Evolutionary conservation across 129 eudicot species (phyloP).

Genomic region (Helianthus tuberosus): DNA sequence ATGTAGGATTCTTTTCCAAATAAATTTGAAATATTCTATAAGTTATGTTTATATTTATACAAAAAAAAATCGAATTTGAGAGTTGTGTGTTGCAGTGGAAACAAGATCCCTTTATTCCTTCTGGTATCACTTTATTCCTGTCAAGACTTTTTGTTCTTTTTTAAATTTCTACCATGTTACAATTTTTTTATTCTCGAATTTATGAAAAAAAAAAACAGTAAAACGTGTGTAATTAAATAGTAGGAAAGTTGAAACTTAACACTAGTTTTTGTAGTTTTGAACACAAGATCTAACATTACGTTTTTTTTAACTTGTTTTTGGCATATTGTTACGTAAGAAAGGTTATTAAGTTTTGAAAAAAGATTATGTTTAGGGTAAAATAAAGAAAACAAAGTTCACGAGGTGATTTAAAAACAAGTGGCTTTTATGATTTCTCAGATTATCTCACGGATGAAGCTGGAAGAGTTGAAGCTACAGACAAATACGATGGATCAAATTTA

Average conservation of each 20-base stretch:
- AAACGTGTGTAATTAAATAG: constrained; percentile 29
- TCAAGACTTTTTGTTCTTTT: background rate
- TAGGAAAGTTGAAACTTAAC: constrained; percentile 32
- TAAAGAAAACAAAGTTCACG: too few relatives aligned
- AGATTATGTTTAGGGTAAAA: background rate
- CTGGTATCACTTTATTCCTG: constrained; percentile 32
- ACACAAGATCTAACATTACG: constrained; percentile 1
- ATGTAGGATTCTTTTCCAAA: background rate
- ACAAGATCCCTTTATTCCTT: constrained; percentile 33
- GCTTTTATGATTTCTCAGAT: too few relatives aligned
- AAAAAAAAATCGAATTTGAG: background rate
- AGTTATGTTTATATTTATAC: background rate
- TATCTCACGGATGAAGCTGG: too few relatives aligned
- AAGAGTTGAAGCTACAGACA: too few relatives aligned
- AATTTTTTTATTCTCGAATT: background rate
- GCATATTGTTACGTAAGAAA: background rate
- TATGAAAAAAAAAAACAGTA: background rate
- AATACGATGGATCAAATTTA: too few relatives aligned
- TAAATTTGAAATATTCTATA: background rate
- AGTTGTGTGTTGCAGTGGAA: constrained; percentile 30
- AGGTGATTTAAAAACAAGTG: too few relatives aligned
- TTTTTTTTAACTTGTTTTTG: constrained; percentile 10
- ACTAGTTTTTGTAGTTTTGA: constrained; percentile 24
- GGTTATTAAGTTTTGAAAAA: background rate
- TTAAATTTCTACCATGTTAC: constrained; percentile 5